Evolutionary conservation across 75 land plant genomes (phyloP), one percentile per base, ranked within the genome.

Genomic region (Picea sitchensis): DNA sequence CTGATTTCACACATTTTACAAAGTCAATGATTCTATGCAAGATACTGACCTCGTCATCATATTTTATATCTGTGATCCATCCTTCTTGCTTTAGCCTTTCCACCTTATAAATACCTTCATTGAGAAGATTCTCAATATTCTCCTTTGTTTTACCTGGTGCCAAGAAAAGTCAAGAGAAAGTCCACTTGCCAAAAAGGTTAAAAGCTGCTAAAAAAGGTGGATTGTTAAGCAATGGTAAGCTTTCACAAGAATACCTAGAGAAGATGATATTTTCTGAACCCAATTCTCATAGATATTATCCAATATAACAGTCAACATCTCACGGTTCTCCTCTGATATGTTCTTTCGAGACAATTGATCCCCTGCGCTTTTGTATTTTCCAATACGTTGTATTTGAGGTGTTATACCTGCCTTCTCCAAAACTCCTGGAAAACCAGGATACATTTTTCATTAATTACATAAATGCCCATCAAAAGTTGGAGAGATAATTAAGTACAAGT

Each of bases 281-380:
- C 89, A 91, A 30, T 87, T 89, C 26, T 21, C 83, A 76, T 89
- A 91, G 61, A 87, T 87, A 68, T 91, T 86, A 80, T 91, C 93
- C 61, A 91, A 76, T 72, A 91, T 76, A 23, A 85, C 73, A 6
- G 88, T 87, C 56, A 91, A 81, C 93, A 91, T 90, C 77, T 90
- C 92, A 61, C 90, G 74, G 76, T 87, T 84, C 73, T 90, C 90
- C 76, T 90, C 79, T 68, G 93, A 91, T 83, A 91, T 90, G 79
- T 84, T 86, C 61, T 87, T 91, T 60, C 88, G 84, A 23, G 87
- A 62, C 54, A 96, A 87, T 81, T 81, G 89, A 81, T 96, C 99
- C 15, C 99, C 95, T 18, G 91, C 87, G 83, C 99, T 95, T 88
- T 96, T 96, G 76, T 96, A 95, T 79, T 95, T 96, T 44, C 99